Base-by-base conservation (phyloP, 768 basidiomycete genomes). In the Dioszegia aurantiaca region DNA sequence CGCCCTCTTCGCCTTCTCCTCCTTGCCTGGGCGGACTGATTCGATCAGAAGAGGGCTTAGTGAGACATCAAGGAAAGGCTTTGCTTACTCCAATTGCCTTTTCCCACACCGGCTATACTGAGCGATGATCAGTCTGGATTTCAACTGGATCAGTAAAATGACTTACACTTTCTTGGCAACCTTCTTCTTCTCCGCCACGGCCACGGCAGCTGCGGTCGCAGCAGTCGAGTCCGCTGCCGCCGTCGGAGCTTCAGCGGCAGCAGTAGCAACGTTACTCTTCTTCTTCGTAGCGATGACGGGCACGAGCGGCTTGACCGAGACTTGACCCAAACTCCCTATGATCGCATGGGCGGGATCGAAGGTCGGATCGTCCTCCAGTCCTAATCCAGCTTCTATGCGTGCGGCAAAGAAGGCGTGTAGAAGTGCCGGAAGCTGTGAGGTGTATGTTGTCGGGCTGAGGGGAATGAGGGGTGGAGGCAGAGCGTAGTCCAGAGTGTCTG, bases 381-480 rank as follows among this genome's bases (percentile, higher is more conserved):
- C 65, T 3, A 58, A 46, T 21, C 67, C 67, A 23, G 63, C 51
- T 31, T 68, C 69, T 14, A 72, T 42, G 10, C 68, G 64, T 23
- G 65, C 49, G 4, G 62, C 46, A 54, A 87, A 94, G 78, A 86
- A 93, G 0, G 82, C 75, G 57, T 83, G 87, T 63, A 98, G 84
- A 37, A 98, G 77, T 9, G 90, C 91, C 2, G 70, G 70, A 63
- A 95, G 90, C 68, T 94, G 91, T 24, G 84, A 79, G 33, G 87
- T 86, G 69, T 87, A 80, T 55, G 83, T 84, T 55, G 78, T 79
- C 8, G 83, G 79, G 0, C 82, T 84, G 67, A 98, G 81, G 1
- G 85, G 85, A 2, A 90, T 75, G 69, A 93, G 89, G 0, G 87
- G 81, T 0, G 87, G 87, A 0, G 92, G 93, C 0, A 87, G 88